These are phyloP conservation scores for Caryopteris hybrid DNA, from an alignment of 305 asterid genomes.

Conservation along the genomic window DNA sequence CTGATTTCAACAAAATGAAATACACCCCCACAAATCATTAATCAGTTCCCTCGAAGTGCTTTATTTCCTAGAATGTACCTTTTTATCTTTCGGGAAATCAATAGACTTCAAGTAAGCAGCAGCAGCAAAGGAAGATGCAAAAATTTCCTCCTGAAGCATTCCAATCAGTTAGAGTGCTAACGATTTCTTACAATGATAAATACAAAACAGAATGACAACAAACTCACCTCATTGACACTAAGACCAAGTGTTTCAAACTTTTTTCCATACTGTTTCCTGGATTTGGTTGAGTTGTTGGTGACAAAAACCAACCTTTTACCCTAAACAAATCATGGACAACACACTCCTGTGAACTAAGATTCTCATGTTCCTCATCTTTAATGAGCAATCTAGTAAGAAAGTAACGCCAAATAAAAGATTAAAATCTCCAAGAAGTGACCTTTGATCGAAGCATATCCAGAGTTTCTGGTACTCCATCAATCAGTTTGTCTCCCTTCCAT, in stretches of 20 bases:
- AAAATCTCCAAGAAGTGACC: conserved; percentile 33
- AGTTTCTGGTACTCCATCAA: conserved; percentile 98
- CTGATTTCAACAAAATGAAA: neutral
- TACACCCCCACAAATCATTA: neutral
- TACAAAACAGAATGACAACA: conserved; percentile 5
- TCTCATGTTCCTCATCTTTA: conserved; percentile 11
- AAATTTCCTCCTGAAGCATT: conserved; percentile 84
- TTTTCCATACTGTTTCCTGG: conserved; percentile 92
- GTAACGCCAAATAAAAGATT: neutral
- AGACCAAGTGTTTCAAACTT: conserved; percentile 97
- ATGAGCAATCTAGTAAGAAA: neutral
- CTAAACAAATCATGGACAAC: conserved; percentile 32
- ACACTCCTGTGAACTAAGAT: conserved; percentile 15
- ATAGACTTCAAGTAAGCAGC: conserved; percentile 96
- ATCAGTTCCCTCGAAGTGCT: neutral
- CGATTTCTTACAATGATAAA: neutral
- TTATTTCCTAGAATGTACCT: conserved; percentile 42
- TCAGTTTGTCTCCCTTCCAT: conserved; percentile 96
- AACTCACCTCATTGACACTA: conserved; percentile 69
- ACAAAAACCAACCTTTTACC: conserved; percentile 96
- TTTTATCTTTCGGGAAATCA: conserved; percentile 93
- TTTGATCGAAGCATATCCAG: conserved; percentile 91
- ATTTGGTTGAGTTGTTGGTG: conserved; percentile 97
- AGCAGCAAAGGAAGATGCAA: conserved; percentile 98
- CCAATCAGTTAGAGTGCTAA: conserved; percentile 16